These are phyloP conservation scores for Cucurbita ficifolia DNA, from an alignment of 306 rosid genomes.

Conservation along the genomic window DNA sequence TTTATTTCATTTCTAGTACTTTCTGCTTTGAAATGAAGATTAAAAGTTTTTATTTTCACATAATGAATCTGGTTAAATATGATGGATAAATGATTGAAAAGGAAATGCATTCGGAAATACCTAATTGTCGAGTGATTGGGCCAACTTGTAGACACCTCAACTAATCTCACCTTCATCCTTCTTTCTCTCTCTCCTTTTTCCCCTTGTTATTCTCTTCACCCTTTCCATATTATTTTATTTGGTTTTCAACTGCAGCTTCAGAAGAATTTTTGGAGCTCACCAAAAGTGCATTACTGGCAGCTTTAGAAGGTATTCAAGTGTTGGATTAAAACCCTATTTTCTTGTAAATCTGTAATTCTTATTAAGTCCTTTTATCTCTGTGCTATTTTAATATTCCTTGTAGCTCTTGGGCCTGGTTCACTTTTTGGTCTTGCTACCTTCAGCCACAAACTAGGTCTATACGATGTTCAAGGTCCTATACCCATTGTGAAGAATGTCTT, in stretches of 20 bases:
- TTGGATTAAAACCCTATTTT: slow-evolving; percentile 4
- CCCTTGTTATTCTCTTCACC: not conserved
- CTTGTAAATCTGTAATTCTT: not conserved
- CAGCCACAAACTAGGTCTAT: slow-evolving; percentile 89
- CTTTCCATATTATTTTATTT: not conserved
- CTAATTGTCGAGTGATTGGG: too few species aligned
- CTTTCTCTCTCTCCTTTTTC: not conserved
- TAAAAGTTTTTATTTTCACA: not conserved
- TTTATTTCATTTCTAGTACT: not conserved
- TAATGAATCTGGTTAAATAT: not conserved
- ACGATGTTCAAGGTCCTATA: slow-evolving; percentile 92
- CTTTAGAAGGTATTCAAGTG: slow-evolving; percentile 60
- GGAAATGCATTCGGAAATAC: not conserved
- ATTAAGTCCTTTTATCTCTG: slow-evolving; percentile 10
- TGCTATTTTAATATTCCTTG: slow-evolving; percentile 7
- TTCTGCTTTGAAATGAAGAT: not conserved
- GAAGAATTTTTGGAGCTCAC: slow-evolving; percentile 91
- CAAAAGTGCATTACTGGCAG: slow-evolving; percentile 90
- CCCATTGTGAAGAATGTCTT: slow-evolving; percentile 79
- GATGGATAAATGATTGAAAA: not conserved
- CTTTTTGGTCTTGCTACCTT: slow-evolving; percentile 95
- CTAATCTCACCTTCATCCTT: not conserved
- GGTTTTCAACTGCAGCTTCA: slow-evolving; percentile 57
- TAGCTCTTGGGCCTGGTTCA: slow-evolving; percentile 94
- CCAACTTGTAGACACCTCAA: too few species aligned